A percentile compares a stretch with the other conserved stretches of the same genome.
These are phyloP conservation scores for Epichloe typhina DNA, from an alignment of 2,329 filamentous ascomycete genomes.

Conservation along the genomic window DNA sequence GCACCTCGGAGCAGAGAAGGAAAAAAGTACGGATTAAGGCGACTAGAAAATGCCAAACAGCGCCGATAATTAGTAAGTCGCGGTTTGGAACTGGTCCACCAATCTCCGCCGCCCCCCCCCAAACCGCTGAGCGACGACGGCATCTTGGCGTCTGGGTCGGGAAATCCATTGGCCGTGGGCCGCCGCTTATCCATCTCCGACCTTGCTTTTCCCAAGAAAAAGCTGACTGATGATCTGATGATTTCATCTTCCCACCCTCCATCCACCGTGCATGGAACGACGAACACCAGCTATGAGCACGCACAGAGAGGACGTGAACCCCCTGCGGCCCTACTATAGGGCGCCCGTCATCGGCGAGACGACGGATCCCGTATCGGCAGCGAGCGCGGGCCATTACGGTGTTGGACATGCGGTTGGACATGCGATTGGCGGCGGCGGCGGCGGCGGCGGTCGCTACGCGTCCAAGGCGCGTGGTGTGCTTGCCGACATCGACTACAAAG, in stretches of 20 bases:
- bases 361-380: slow-evolving; percentile 22
- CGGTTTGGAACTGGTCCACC: not conserved
- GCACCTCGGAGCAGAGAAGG: not conserved
- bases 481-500: slow-evolving; percentile 82
- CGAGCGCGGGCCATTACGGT: slow-evolving; percentile 32
- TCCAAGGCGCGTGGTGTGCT: slow-evolving; percentile 70
- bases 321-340: slow-evolving; percentile 58
- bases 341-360: slow-evolving; percentile 41
- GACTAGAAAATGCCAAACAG: slow-evolving; percentile 8
- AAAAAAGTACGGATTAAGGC: not conserved
- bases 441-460: slow-evolving; percentile 18
- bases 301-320: slow-evolving; percentile 40
- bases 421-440: slow-evolving; percentile 6
- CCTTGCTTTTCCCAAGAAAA: slow-evolving; percentile 5
- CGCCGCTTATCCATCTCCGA: slow-evolving; percentile 12
- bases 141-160: slow-evolving; percentile 16
- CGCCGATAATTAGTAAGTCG: slow-evolving; percentile 6
- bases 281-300: slow-evolving; percentile 27
- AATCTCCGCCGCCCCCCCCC: not conserved
- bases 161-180: slow-evolving; percentile 22
- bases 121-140: slow-evolving; percentile 2
- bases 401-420: slow-evolving; percentile 30
- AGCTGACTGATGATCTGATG: slow-evolving; percentile 2
- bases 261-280: not conserved
- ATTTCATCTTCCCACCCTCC: slow-evolving; percentile 2